phyloP scores from a whole-genome alignment of 257 asterid species.

The Solanum chaucha region DNA sequence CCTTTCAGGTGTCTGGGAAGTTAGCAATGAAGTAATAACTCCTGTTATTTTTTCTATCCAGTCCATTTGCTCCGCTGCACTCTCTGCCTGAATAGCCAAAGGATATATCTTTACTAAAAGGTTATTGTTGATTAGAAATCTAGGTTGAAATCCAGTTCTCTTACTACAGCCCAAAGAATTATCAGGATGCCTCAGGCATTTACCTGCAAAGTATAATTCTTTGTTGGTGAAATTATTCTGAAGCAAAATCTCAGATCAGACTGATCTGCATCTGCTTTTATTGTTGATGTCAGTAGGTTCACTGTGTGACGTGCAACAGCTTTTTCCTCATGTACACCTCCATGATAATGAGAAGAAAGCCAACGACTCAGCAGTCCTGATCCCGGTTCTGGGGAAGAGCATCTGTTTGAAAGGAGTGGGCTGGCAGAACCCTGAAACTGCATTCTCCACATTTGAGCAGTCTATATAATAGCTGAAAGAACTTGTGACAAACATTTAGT shows the following conservation, averaged over 20 bases:
- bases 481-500: not conserved
- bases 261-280: conserved; percentile 72
- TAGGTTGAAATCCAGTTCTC: not conserved
- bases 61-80: conserved; percentile 66
- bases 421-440: conserved; percentile 51
- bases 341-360: conserved; percentile 91
- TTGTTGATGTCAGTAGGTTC: conserved; percentile 74
- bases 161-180: not conserved
- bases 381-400: conserved; percentile 52
- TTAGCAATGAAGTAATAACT: conserved; percentile 67
- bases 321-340: conserved; percentile 69
- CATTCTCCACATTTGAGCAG: conserved; percentile 16
- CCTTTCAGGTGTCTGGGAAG: conserved; percentile 60
- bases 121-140: not conserved
- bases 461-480: conserved; percentile 2
- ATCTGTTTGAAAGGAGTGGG: conserved; percentile 32
- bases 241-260: conserved; percentile 79
- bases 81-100: conserved; percentile 60
- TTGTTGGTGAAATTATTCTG: conserved; percentile 75
- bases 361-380: conserved; percentile 73
- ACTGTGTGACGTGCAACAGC: conserved; percentile 70
- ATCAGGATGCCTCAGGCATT: not conserved
- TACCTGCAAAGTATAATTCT: conserved; percentile 84
- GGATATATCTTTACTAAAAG: not conserved
- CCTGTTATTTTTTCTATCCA: conserved; percentile 87